Evolutionary conservation across 768 basidiomycete genomes (phyloP).

Genomic region (Boletus sp.): DNA sequence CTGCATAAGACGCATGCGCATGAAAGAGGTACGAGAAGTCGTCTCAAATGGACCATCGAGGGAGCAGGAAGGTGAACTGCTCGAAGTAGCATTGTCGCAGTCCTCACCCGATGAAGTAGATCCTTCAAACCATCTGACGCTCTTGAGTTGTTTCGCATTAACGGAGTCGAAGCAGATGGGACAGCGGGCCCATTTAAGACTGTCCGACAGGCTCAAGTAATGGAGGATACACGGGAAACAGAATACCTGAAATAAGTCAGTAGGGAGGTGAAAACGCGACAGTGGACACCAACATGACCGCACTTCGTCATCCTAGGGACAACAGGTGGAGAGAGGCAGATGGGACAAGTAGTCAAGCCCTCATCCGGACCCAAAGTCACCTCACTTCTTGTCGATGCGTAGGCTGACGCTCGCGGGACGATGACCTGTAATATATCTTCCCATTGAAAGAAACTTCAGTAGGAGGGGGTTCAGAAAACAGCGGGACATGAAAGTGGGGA

Average conservation of each 20-base stretch:
- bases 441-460: slow-evolving; percentile 87
- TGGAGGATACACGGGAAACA: slow-evolving; percentile 95
- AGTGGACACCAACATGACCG: slow-evolving; percentile 75
- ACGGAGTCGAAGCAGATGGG: slow-evolving; percentile 97
- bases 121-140: slow-evolving; percentile 85
- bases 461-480: neutral
- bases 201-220: slow-evolving; percentile 80
- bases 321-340: slow-evolving; percentile 87
- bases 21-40: slow-evolving; percentile 46
- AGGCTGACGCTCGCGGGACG: slow-evolving; percentile 77
- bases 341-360: slow-evolving; percentile 80
- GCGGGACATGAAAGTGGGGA: neutral
- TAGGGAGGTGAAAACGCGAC: neutral
- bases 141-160: slow-evolving; percentile 85
- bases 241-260: slow-evolving; percentile 61
- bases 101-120: slow-evolving; percentile 33
- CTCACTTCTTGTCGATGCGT: slow-evolving; percentile 58
- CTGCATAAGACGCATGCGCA: slow-evolving; percentile 88
- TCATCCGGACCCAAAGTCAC: slow-evolving; percentile 46
- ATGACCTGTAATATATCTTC: slow-evolving; percentile 93
- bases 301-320: slow-evolving; percentile 96
- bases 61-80: slow-evolving; percentile 46
- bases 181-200: slow-evolving; percentile 84
- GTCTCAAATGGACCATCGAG: slow-evolving; percentile 35
- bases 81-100: slow-evolving; percentile 20